A percentile compares a stretch with the other conserved stretches of the same genome.
These are phyloP conservation scores for Rosa lucieae DNA, from an alignment of 306 rosid species.

Conservation along the genomic window DNA sequence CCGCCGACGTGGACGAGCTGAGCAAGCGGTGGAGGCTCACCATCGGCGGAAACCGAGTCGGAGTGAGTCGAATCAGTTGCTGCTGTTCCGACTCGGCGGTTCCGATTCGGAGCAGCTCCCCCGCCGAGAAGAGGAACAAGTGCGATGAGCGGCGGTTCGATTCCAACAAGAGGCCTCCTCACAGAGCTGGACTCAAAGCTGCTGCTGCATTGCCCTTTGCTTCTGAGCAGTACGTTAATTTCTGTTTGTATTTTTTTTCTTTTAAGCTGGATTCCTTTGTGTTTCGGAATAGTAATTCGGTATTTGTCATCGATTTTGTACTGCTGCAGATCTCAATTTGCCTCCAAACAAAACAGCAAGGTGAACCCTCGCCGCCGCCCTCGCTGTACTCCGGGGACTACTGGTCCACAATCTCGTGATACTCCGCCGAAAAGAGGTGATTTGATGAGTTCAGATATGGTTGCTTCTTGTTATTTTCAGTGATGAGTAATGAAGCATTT, in stretches of 20 bases:
- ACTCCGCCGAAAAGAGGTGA: conserved; percentile 94
- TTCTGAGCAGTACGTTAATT: conserved; percentile 58
- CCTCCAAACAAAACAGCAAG: conserved; percentile 63
- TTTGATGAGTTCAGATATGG: background rate
- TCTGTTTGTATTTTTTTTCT: background rate
- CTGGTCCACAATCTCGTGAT: conserved; percentile 94
- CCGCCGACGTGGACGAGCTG: conserved; percentile 5
- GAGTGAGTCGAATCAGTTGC: conserved; percentile 36
- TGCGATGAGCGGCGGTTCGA: conserved; percentile 63
- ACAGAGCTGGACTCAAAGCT: conserved; percentile 59
- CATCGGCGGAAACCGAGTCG: conserved; percentile 33
- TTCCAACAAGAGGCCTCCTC: conserved; percentile 53
- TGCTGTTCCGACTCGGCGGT: conserved; percentile 63
- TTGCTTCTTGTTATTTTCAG: background rate
- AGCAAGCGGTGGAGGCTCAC: conserved; percentile 41
- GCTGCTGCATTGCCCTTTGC: conserved; percentile 80
- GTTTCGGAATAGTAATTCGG: background rate
- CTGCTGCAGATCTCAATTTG: conserved; percentile 51
- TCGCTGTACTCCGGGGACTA: conserved; percentile 69
- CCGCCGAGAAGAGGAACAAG: conserved; percentile 46
- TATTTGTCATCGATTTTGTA: background rate
- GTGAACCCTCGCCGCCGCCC: conserved; percentile 73
- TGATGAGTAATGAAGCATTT: conserved; percentile 19
- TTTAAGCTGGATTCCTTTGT: background rate
- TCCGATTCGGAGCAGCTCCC: conserved; percentile 58